These are phyloP conservation scores for Hymenoscyphus fructigenus DNA, from an alignment of 2,329 filamentous ascomycete genomes.

Conservation along the genomic window DNA sequence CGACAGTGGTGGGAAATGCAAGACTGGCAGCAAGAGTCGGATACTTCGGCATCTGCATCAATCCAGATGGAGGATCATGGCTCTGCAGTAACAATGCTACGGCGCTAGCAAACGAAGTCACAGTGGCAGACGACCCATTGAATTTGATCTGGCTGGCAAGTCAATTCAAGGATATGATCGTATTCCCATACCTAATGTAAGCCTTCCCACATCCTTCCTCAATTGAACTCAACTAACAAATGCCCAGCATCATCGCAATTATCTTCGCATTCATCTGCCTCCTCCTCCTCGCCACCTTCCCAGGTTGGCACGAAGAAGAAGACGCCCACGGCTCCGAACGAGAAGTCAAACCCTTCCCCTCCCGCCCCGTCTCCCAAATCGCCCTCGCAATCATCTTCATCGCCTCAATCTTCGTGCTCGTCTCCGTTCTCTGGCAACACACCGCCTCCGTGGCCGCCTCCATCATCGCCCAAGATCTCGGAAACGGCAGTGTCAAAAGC, in stretches of 20 bases:
- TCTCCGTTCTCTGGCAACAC: conserved; percentile 84
- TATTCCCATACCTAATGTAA: conserved; percentile 94
- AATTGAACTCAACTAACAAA: conserved; percentile 7
- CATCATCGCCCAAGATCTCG: conserved; percentile 88
- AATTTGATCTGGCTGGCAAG: conserved; percentile 96
- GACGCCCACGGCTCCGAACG: conserved; percentile 78
- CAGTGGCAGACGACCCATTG: conserved; percentile 88
- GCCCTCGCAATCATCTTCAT: conserved; percentile 90
- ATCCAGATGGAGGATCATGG: conserved; percentile 85
- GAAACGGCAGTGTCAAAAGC: conserved; percentile 81
- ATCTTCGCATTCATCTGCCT: conserved; percentile 97
- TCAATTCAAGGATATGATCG: conserved; percentile 97
- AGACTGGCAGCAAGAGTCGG: conserved; percentile 88
- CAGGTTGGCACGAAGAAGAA: conserved; percentile 92
- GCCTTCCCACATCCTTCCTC: conserved; percentile 34
- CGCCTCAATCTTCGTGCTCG: conserved; percentile 67
- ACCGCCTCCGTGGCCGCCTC: conserved; percentile 95
- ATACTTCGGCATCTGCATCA: conserved; percentile 97
- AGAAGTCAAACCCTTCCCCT: conserved; percentile 93
- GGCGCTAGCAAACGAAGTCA: conserved; percentile 83
- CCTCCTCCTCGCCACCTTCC: conserved; percentile 91
- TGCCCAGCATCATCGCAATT: conserved; percentile 86
- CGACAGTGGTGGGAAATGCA: conserved; percentile 84
- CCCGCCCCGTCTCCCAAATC: conserved; percentile 86
- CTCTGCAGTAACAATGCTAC: conserved; percentile 98